Evolutionary conservation across 768 basidiomycete genomes (phyloP).

Genomic region (Tubosaeta brunneosetosa): DNA sequence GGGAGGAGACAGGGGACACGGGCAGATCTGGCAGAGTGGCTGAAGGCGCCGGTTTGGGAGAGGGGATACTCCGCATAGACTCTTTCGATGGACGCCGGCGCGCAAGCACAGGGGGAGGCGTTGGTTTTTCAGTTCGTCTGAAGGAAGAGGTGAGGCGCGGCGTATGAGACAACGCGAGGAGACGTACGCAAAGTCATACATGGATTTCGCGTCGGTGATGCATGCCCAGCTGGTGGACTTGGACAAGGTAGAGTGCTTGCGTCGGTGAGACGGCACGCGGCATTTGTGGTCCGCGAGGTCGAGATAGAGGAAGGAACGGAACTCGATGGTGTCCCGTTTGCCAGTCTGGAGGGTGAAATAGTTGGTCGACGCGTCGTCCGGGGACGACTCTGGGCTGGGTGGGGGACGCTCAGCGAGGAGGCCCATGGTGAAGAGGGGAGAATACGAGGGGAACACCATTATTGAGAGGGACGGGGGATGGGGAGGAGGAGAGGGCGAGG

Average conservation of each 20-base stretch:
- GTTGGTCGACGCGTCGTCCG: slow-evolving; percentile 35
- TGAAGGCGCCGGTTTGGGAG: slow-evolving; percentile 57
- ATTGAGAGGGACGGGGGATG: not conserved
- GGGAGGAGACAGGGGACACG: not conserved
- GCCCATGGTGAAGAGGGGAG: slow-evolving; percentile 63
- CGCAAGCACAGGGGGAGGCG: slow-evolving; percentile 5
- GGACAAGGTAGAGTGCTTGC: slow-evolving; percentile 30
- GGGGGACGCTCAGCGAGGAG: slow-evolving; percentile 37
- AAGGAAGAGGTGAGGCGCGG: not conserved
- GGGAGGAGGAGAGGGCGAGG: not conserved
- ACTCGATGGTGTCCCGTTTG: slow-evolving; percentile 36
- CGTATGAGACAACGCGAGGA: not conserved
- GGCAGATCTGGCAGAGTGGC: slow-evolving; percentile 46
- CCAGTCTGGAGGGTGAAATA: slow-evolving; percentile 44
- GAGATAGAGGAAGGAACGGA: slow-evolving; percentile 63
- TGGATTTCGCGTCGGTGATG: slow-evolving; percentile 5
- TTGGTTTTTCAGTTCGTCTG: slow-evolving; percentile 27
- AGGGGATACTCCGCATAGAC: slow-evolving; percentile 48
- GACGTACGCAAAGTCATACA: slow-evolving; percentile 13
- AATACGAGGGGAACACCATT: slow-evolving; percentile 34
- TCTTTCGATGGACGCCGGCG: slow-evolving; percentile 36
- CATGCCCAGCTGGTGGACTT: slow-evolving; percentile 31
- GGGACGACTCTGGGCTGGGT: not conserved
- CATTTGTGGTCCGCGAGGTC: slow-evolving; percentile 56
- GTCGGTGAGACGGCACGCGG: slow-evolving; percentile 36